phyloP scores from a whole-genome alignment of 495 filamentous ascomycete species.

The Aspergillus sparsus region DNA sequence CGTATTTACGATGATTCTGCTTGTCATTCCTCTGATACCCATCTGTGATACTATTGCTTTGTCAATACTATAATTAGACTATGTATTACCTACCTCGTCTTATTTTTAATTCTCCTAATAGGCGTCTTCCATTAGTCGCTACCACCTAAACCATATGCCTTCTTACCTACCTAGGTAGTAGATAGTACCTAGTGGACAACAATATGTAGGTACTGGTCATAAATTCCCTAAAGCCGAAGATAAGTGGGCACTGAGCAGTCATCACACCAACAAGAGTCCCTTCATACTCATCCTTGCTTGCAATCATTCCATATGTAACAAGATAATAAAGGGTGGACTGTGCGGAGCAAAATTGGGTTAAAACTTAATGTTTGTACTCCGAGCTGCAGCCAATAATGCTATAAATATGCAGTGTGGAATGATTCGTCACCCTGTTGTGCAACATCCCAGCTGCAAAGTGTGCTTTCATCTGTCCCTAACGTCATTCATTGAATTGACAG shows the following conservation, averaged over 20 bases:
- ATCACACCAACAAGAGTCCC: too few relatives aligned
- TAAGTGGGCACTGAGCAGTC: too few relatives aligned
- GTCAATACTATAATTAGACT: conserved; percentile 13
- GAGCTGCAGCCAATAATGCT: background rate
- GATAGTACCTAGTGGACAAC: too few relatives aligned
- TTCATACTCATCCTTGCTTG: background rate
- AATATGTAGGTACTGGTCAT: too few relatives aligned
- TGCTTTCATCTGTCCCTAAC: background rate
- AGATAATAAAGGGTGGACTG: background rate
- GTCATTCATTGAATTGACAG: background rate
- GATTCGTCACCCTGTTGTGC: background rate
- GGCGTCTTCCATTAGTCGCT: too few relatives aligned
- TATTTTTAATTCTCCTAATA: background rate
- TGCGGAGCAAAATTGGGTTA: background rate
- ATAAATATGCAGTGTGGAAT: background rate
- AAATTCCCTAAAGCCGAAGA: too few relatives aligned
- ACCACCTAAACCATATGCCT: too few relatives aligned
- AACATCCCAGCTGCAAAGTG: background rate
- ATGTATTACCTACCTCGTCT: conserved; percentile 2
- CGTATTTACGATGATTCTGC: conserved; percentile 7
- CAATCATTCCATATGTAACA: background rate
- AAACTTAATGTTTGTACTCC: background rate
- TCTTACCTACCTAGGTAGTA: too few relatives aligned
- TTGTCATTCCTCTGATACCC: conserved; percentile 19
- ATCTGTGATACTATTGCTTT: conserved; percentile 1